A percentile compares a stretch with the other conserved stretches of the same genome.
These are phyloP conservation scores for Arthonia radiata DNA, from an alignment of 495 filamentous ascomycete genomes.

Conservation along the genomic window DNA sequence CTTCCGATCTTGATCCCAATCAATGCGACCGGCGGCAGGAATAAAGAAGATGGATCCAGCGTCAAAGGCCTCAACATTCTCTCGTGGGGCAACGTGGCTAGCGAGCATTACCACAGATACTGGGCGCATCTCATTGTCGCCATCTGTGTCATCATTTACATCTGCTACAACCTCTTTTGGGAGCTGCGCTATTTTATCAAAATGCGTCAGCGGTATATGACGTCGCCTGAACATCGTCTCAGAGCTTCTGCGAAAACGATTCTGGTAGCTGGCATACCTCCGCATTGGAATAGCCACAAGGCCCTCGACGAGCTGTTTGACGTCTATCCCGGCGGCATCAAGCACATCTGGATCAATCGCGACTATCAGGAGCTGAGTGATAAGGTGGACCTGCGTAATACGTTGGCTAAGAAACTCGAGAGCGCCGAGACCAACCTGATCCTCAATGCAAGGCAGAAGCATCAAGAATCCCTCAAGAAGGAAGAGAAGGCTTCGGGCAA, in stretches of 20 bases:
- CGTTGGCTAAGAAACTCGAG: conserved; percentile 51
- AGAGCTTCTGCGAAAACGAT: too few relatives aligned
- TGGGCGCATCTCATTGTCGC: conserved; percentile 80
- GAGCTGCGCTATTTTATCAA: too few relatives aligned
- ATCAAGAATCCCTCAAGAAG: conserved; percentile 36
- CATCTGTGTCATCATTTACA: conserved; percentile 52
- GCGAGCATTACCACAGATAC: conserved; percentile 39
- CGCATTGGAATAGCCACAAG: too few relatives aligned
- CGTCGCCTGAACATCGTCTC: too few relatives aligned
- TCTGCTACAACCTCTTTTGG: conserved; percentile 78
- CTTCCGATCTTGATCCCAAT: conserved; percentile 70
- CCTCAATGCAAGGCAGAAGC: conserved; percentile 46
- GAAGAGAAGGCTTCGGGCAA: conserved; percentile 38
- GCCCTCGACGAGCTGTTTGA: conserved; percentile 76
- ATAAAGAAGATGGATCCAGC: conserved; percentile 14
- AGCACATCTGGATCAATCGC: too few relatives aligned
- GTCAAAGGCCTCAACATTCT: conserved; percentile 54
- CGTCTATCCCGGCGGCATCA: conserved; percentile 86
- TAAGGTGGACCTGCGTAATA: conserved; percentile 56
- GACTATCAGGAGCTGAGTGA: conserved; percentile 71
- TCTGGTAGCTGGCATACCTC: too few relatives aligned
- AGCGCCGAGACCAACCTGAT: conserved; percentile 72
- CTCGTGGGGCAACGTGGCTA: conserved; percentile 78
- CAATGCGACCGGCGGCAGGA: conserved; percentile 27
- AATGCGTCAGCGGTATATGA: too few relatives aligned